Evolutionary conservation across 1,139 yeast species (phyloP), one percentile per base, ranked within the genome.

Genomic region (Taphrina confusa): DNA sequence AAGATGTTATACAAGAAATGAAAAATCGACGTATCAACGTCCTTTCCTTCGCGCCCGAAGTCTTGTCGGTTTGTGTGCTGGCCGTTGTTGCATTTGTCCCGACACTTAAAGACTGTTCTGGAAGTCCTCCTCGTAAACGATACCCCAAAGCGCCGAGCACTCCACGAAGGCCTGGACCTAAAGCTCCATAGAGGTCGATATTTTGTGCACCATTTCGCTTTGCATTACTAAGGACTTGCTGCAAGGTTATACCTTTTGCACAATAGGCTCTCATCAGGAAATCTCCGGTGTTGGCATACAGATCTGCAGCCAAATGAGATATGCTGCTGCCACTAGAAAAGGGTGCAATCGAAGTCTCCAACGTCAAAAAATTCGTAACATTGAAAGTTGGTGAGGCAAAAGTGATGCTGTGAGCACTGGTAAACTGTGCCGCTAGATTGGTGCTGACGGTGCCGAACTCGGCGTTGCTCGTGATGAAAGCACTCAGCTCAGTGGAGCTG

Each of bases 121-220:
- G 56, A 2, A 57, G 25, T 5, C 60, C 60, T 12, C 60, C 60
- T 6, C 60, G 46, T 3, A 59, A 45, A 8, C 46, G 40, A 30
- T 54, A 59, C 12, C 62, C 62, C 31, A 59, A 18, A 1, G 45
- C 50, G n/a, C 42, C 58, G 11, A 59, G 34, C 16, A 44, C 58
- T 14, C 28, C 34, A n/a, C 62, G 54, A n/a, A 59, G 37, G 4
- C 60, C 61, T 12, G 62, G 62, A 8, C 62, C 62, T 4, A 59
- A 12, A 3, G 62, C 47, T 14, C 62, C 62, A 28, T 59, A 59
- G 46, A 42, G 4, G 20, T 20, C 49, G 9, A 20, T 61, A n/a
- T 59, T 40, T 8, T 14, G 18, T 2, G 36, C 51, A 14, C 34
- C 42, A 3, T 25, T 28, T 16, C 33, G 23, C 12, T 28, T 31